A percentile compares a stretch with the other conserved stretches of the same genome.
Evolutionary conservation across 495 filamentous ascomycete genomes (phyloP).

Genomic region (Penicillium pancosmium): DNA sequence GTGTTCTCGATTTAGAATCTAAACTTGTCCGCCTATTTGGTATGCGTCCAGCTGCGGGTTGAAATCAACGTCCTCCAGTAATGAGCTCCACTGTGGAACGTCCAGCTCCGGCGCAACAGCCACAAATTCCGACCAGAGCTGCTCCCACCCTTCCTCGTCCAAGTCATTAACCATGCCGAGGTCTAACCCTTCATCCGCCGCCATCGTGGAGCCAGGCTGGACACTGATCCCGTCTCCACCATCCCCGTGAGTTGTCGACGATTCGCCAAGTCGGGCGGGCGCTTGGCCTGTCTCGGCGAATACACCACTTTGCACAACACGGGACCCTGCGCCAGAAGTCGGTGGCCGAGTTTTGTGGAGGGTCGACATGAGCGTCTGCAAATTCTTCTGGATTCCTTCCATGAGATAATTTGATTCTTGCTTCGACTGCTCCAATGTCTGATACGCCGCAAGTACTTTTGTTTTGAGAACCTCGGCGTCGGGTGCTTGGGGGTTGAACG

Average conservation of each 20-base stretch:
- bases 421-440: slow-evolving; percentile 27
- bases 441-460: slow-evolving; percentile 28
- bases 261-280: neutral
- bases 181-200: neutral
- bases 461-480: slow-evolving; percentile 25
- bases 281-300: neutral
- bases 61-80: slow-evolving; percentile 27
- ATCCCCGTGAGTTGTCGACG: neutral
- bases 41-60: slow-evolving; percentile 14
- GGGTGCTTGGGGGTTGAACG: slow-evolving; percentile 28
- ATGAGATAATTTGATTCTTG: slow-evolving; percentile 25
- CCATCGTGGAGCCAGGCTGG: slow-evolving; percentile 7
- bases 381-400: slow-evolving; percentile 29
- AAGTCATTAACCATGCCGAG: slow-evolving; percentile 15
- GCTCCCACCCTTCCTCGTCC: slow-evolving; percentile 26
- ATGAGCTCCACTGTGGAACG: slow-evolving; percentile 30
- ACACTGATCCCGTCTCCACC: neutral
- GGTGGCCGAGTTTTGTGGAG: slow-evolving; percentile 21
- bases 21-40: neutral
- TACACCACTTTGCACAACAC: neutral
- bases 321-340: neutral
- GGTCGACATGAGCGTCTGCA: slow-evolving; percentile 31
- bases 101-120: slow-evolving; percentile 30
- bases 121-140: slow-evolving; percentile 30
- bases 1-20: too few relatives aligned